Conservation (phyloP, 1,284 basidiomycete genomes). For the Pyrrhoderma lamaoense region DNA sequence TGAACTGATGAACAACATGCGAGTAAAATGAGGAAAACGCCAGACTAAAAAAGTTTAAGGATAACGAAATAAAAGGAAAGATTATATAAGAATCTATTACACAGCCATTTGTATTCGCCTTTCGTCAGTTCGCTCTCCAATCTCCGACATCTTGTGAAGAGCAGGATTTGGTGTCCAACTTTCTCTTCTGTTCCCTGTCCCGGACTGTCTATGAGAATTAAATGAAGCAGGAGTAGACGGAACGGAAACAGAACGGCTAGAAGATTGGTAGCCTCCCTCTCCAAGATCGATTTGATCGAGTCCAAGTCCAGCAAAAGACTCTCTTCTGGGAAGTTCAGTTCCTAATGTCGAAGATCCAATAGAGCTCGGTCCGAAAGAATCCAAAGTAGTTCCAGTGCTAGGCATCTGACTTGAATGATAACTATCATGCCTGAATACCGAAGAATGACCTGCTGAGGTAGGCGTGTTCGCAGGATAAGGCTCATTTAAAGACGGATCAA, state of each 20-base stretch:
- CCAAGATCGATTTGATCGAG: constrained; percentile 1
- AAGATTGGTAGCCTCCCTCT: background rate
- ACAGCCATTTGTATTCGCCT: too few relatives aligned
- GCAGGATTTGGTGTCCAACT: constrained; percentile 7
- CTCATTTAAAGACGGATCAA: constrained; percentile 35
- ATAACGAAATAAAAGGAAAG: too few relatives aligned
- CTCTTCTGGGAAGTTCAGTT: constrained; percentile 1
- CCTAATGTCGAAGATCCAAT: constrained; percentile 4
- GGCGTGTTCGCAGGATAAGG: constrained; percentile 38
- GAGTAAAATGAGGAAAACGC: too few relatives aligned
- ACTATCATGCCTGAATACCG: constrained; percentile 12
- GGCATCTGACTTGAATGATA: constrained; percentile 6
- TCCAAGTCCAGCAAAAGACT: constrained; percentile 3
- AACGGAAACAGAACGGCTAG: background rate
- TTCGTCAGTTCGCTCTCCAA: background rate
- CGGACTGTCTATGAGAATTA: background rate
- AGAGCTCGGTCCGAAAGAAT: constrained; percentile 4
- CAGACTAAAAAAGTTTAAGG: too few relatives aligned
- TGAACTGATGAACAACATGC: too few relatives aligned
- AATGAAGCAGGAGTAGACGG: constrained; percentile 6
- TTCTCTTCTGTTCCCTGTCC: constrained; percentile 4
- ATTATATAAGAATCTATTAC: too few relatives aligned
- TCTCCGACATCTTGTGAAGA: constrained; percentile 11
- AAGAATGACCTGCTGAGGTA: constrained; percentile 27
- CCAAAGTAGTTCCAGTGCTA: constrained; percentile 8